Base-by-base conservation (phyloP, 495 filamentous ascomycete species). In the Daldinia bambusicola region DNA sequence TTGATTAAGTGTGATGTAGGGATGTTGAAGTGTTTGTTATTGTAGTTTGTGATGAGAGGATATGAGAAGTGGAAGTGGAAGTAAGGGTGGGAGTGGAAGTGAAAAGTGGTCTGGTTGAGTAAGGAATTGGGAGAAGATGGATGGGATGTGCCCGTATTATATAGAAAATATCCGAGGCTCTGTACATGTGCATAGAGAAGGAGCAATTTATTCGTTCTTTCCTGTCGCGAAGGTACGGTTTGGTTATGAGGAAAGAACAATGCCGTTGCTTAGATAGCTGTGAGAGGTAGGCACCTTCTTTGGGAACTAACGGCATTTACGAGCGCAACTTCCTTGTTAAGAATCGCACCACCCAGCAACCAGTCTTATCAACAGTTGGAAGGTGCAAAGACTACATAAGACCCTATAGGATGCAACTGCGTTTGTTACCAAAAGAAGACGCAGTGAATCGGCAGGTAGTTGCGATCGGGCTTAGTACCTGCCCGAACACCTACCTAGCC, bases 121-220 rank as follows among this genome's bases (percentile, higher is more conserved):
- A 20, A 48, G 43, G 43, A 48, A 20, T 48, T 48, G 43, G 43
- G 43, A 48, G 9, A 36, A 48, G 43, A 48, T 22, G 2, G 16
- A 16, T 10, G 43, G 43, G 43, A 48, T 16, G 18, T 48, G 2
- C 43, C 18, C 10, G 20, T 48, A 16, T 48, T 48, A 48, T 48
- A 48, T 48, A 48, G 43, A 48, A 48, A 48, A 48, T 48, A 48
- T 48, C 18, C 22, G 43, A 48, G 43, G 43, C 43, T 22, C 43
- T 48, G 20, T 16, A 48, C 20, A 16, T 48, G 43, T 22, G 5
- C 43, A 6, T 10, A 22, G 43, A 22, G 43, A 48, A 48, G 20
- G 16, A 22, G 43, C 43, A 5, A 5, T 8, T 22, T 48, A 12
- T 13, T 16, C 10, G 43, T 18, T 4, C 43, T 18, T 48, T 48